A percentile compares a stretch with the other conserved stretches of the same genome.
Conservation (phyloP, 495 filamentous ascomycete species). For the Aspergillus biplanus region DNA sequence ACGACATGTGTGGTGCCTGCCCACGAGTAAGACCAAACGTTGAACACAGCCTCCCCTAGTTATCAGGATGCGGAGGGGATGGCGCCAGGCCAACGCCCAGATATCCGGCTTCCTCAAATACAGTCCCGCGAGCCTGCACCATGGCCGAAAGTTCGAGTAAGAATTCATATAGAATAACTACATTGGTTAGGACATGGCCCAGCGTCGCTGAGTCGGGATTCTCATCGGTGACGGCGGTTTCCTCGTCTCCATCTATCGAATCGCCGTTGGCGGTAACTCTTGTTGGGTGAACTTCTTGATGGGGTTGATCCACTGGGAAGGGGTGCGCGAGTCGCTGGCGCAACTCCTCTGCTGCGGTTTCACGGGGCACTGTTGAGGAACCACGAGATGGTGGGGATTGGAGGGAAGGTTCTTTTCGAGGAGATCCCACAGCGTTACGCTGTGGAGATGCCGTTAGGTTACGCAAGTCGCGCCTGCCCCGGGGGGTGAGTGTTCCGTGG, state of each 20-base stretch:
- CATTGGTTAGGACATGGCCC: conserved; percentile 81
- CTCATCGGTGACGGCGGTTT: conserved; percentile 27
- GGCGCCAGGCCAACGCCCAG: conserved; percentile 9
- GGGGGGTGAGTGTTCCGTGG: conserved; percentile 17
- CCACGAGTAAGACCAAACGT: background rate
- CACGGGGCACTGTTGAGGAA: conserved; percentile 31
- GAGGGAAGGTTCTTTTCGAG: conserved; percentile 28
- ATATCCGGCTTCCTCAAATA: conserved; percentile 84
- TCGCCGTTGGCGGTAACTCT: background rate
- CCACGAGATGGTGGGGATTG: conserved; percentile 34
- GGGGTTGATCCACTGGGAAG: conserved; percentile 30
- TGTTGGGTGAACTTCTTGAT: background rate
- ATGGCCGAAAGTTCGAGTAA: conserved; percentile 85
- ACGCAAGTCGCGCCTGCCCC: conserved; percentile 24
- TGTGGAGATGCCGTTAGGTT: conserved; percentile 23
- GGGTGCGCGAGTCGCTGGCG: conserved; percentile 44
- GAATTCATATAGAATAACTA: conserved; percentile 70
- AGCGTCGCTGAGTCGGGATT: conserved; percentile 57
- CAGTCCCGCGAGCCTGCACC: conserved; percentile 79
- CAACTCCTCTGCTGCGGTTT: conserved; percentile 37
- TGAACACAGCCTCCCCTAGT: background rate
- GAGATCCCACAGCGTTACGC: conserved; percentile 27
- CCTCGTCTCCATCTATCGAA: background rate
- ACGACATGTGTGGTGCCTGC: background rate
- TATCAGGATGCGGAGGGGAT: background rate